Evolutionary conservation across 2,329 filamentous ascomycete genomes (phyloP).

Genomic region (Xylariaceae sp.): DNA sequence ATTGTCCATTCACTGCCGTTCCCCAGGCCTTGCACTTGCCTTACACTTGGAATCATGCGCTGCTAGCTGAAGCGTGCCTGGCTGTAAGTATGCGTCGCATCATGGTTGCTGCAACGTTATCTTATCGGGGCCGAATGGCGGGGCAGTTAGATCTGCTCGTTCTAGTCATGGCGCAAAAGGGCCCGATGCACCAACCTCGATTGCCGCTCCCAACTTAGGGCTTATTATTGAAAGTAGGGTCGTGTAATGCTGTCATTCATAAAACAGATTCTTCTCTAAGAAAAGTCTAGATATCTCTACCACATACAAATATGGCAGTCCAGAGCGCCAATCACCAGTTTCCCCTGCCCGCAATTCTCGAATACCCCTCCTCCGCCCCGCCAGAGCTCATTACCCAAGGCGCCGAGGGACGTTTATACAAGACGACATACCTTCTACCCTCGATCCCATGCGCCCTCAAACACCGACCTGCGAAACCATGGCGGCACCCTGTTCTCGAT

Average conservation of each 20-base stretch:
- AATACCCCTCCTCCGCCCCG: conserved; percentile 62
- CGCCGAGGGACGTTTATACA: conserved; percentile 94
- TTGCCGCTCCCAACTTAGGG: background rate
- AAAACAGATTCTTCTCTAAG: background rate
- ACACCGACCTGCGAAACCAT: conserved; percentile 87
- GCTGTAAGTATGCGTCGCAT: too few relatives aligned
- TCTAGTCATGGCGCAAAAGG: conserved; percentile 8
- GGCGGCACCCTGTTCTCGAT: conserved; percentile 90
- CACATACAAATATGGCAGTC: conserved; percentile 18
- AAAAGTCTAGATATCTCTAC: background rate
- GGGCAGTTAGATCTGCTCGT: conserved; percentile 10
- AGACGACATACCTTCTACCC: conserved; percentile 77
- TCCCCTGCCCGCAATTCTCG: conserved; percentile 69
- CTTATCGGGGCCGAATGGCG: conserved; percentile 6
- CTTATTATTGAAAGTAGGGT: too few relatives aligned
- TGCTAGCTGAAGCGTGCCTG: too few relatives aligned
- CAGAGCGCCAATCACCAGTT: conserved; percentile 37
- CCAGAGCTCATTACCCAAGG: conserved; percentile 85
- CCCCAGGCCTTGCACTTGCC: too few relatives aligned
- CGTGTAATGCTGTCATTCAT: too few relatives aligned
- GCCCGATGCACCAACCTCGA: background rate
- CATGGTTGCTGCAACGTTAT: too few relatives aligned
- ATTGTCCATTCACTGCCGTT: conserved; percentile 1
- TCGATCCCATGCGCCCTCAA: conserved; percentile 79
- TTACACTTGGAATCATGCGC: conserved; percentile 1